Conservation (phyloP, 345 rosid species). For the Bruguiera sexangula region DNA sequence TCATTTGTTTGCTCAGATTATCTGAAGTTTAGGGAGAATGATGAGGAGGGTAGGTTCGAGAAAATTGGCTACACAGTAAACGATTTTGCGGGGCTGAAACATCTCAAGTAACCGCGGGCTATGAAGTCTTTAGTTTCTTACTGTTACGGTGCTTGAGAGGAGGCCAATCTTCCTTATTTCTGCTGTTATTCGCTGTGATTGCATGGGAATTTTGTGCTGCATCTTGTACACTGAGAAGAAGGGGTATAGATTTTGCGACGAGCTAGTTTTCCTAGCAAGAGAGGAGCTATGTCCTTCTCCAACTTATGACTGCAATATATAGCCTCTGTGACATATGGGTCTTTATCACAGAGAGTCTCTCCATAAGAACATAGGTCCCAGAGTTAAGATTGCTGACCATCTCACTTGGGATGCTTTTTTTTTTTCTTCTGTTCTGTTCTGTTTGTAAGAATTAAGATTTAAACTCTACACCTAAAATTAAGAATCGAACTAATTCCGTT, state of each 20-base stretch:
- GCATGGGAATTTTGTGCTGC: not conserved
- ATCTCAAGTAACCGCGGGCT: not conserved
- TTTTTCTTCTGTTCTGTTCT: too few relatives aligned
- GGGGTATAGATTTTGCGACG: not conserved
- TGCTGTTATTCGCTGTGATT: not conserved
- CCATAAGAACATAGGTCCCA: too few relatives aligned
- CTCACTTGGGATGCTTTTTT: too few relatives aligned
- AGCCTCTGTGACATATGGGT: too few relatives aligned
- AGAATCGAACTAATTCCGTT: too few relatives aligned
- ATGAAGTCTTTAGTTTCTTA: not conserved
- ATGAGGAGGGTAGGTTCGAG: conserved; percentile 65
- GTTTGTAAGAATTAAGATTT: too few relatives aligned
- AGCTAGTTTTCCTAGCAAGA: not conserved
- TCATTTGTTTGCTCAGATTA: conserved; percentile 59
- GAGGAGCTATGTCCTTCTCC: not conserved
- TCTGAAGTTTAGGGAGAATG: conserved; percentile 54
- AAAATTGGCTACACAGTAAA: conserved; percentile 54
- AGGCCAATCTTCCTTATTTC: not conserved
- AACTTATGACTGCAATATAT: too few relatives aligned
- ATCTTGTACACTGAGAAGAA: not conserved
- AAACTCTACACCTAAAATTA: too few relatives aligned
- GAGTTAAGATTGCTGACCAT: too few relatives aligned
- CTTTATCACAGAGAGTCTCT: too few relatives aligned
- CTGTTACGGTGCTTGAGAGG: too few relatives aligned
- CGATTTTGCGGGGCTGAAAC: conserved; percentile 57